Evolutionary conservation across 2,329 filamentous ascomycete genomes (phyloP).

Genomic region (Penicillium janthinellum): DNA sequence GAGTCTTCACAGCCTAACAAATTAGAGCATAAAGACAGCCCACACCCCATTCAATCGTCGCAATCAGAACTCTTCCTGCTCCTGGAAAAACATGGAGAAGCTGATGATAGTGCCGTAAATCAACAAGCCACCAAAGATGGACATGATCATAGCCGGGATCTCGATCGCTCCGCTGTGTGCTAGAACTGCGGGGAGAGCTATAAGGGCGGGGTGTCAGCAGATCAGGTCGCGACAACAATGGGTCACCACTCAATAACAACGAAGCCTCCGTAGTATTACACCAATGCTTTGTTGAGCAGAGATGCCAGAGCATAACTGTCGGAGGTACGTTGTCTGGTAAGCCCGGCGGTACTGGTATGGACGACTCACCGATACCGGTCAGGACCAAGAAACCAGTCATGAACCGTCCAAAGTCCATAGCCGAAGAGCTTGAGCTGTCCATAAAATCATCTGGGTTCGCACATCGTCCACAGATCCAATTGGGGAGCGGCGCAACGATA

Average conservation of each 20-base stretch:
- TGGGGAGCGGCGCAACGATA: slow-evolving; percentile 87
- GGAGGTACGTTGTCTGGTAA: not conserved
- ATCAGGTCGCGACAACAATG: not conserved
- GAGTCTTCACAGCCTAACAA: not conserved
- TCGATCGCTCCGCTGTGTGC: slow-evolving; percentile 84
- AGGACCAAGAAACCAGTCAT: slow-evolving; percentile 93
- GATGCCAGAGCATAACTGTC: not conserved
- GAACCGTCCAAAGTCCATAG: slow-evolving; percentile 93
- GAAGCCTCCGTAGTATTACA: not conserved
- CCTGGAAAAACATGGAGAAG: slow-evolving; percentile 97
- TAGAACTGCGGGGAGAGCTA: slow-evolving; percentile 84
- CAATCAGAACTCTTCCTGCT: slow-evolving; percentile 86
- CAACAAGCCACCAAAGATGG: slow-evolving; percentile 83
- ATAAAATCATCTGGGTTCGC: slow-evolving; percentile 95
- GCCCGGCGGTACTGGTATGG: not conserved
- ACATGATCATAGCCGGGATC: slow-evolving; percentile 90
- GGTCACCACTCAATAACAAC: not conserved
- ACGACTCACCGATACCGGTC: slow-evolving; percentile 87
- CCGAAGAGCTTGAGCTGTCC: slow-evolving; percentile 75
- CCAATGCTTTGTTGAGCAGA: not conserved
- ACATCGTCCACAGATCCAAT: slow-evolving; percentile 91
- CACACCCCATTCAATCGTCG: slow-evolving; percentile 2
- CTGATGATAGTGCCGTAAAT: slow-evolving; percentile 99
- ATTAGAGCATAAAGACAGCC: not conserved
- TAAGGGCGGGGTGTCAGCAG: slow-evolving; percentile 20